Conservation (phyloP, 2,329 filamentous ascomycete species). For the Stromatinia cepivora region DNA sequence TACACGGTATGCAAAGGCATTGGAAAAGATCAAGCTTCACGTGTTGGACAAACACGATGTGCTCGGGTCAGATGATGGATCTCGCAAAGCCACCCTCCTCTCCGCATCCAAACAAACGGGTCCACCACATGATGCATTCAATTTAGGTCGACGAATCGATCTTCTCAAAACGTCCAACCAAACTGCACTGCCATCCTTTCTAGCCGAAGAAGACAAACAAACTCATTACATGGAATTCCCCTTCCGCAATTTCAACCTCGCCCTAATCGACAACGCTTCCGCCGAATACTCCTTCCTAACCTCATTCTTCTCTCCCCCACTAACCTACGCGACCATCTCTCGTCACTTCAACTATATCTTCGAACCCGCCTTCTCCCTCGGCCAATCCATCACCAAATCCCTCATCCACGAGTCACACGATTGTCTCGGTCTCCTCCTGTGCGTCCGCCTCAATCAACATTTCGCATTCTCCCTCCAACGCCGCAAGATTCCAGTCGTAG, state of each 20-base stretch:
- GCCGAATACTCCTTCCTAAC: slow-evolving; percentile 94
- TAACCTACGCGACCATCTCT: slow-evolving; percentile 74
- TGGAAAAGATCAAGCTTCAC: slow-evolving; percentile 84
- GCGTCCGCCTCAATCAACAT: slow-evolving; percentile 89
- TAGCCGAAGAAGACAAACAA: slow-evolving; percentile 85
- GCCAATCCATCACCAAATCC: slow-evolving; percentile 71
- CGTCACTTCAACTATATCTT: slow-evolving; percentile 87
- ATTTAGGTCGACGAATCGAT: slow-evolving; percentile 82
- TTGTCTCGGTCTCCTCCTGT: slow-evolving; percentile 83
- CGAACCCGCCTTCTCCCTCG: slow-evolving; percentile 83
- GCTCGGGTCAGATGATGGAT: slow-evolving; percentile 73
- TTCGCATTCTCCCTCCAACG: slow-evolving; percentile 92
- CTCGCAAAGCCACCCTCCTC: slow-evolving; percentile 62
- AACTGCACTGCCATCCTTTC: slow-evolving; percentile 78
- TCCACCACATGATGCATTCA: slow-evolving; percentile 81
- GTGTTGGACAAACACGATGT: slow-evolving; percentile 79
- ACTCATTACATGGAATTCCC: slow-evolving; percentile 86
- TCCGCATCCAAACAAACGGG: slow-evolving; percentile 55
- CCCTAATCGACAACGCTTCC: slow-evolving; percentile 88
- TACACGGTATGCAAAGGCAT: slow-evolving; percentile 76
- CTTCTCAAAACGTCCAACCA: slow-evolving; percentile 72
- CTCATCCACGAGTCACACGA: slow-evolving; percentile 78
- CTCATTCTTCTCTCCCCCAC: slow-evolving; percentile 79
- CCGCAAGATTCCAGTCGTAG: slow-evolving; percentile 82
- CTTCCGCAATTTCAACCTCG: slow-evolving; percentile 93